Conservation (phyloP, 192 early-diverging fungal species). For the Umbelopsis ramanniana region DNA sequence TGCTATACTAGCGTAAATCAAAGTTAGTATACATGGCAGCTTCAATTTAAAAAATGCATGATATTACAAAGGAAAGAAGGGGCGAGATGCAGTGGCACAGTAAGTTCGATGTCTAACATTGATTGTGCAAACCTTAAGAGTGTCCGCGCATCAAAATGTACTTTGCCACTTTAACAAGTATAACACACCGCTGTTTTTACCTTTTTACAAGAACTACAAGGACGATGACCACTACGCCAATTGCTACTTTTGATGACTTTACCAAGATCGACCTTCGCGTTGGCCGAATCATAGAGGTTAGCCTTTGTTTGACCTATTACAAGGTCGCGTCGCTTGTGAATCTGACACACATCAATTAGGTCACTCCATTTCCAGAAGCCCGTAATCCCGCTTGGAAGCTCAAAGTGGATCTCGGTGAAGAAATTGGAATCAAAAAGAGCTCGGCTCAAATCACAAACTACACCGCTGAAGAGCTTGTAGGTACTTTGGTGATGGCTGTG, state of each 20-base stretch:
- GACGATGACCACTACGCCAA: constrained; percentile 1
- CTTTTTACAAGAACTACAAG: neutral
- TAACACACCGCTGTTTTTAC: neutral
- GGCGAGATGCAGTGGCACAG: neutral
- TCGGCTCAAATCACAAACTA: constrained; percentile 11
- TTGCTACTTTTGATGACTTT: constrained; percentile 14
- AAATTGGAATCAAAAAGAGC: constrained; percentile 11
- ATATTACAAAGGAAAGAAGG: no score
- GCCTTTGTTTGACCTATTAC: neutral
- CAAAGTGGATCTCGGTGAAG: constrained; percentile 2
- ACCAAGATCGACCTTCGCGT: constrained; percentile 12
- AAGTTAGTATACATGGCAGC: no score
- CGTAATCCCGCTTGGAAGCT: constrained; percentile 14
- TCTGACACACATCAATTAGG: neutral
- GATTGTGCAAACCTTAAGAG: no score
- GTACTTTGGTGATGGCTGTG: constrained; percentile 8
- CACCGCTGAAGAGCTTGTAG: neutral
- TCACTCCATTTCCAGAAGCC: constrained; percentile 5
- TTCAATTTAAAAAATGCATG: no score
- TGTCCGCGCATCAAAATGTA: no score
- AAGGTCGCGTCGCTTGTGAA: neutral
- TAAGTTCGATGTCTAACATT: neutral
- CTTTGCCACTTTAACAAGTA: neutral
- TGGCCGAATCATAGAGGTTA: neutral
- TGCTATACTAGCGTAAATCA: no score